Evolutionary conservation across 352 stramenopile genomes (phyloP).

Genomic region (Pythium insidiosum): DNA sequence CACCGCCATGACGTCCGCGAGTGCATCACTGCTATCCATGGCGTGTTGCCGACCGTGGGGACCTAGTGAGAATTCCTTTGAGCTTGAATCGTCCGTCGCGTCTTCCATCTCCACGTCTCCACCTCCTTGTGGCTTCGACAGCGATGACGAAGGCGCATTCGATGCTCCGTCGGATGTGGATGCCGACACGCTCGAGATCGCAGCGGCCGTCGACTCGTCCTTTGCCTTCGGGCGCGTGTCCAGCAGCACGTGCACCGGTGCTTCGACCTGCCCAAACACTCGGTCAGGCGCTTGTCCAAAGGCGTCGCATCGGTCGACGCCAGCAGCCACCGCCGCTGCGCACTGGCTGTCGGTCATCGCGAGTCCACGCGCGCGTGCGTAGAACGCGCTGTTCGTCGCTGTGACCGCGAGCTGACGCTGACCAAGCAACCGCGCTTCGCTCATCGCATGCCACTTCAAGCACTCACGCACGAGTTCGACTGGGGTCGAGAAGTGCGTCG

Average conservation of each 20-base stretch:
- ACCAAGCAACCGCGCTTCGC: no score
- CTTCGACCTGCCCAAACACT: slow-evolving; percentile 9
- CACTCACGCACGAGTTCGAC: slow-evolving; percentile 32
- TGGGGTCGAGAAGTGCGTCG: slow-evolving; percentile 28
- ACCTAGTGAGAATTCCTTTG: no score
- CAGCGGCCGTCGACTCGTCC: neutral
- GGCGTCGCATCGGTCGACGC: slow-evolving; percentile 6
- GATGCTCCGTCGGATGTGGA: neutral
- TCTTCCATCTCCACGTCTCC: no score
- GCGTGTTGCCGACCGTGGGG: neutral
- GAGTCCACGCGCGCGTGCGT: slow-evolving; percentile 3
- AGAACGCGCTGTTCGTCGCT: slow-evolving; percentile 15
- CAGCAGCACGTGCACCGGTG: slow-evolving; percentile 47
- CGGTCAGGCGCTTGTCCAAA: neutral
- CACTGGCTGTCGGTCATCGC: slow-evolving; percentile 2
- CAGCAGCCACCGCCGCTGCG: neutral
- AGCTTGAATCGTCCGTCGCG: neutral
- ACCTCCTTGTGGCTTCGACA: neutral
- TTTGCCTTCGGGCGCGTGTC: slow-evolving; percentile 27
- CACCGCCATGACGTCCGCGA: no score
- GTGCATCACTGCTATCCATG: neutral
- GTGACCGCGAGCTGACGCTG: slow-evolving; percentile 22
- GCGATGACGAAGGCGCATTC: neutral
- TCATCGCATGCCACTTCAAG: slow-evolving; percentile 49
- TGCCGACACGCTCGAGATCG: neutral